phyloP scores from a whole-genome alignment of 768 basidiomycete species.

The Candolleomyces eurysporus region DNA sequence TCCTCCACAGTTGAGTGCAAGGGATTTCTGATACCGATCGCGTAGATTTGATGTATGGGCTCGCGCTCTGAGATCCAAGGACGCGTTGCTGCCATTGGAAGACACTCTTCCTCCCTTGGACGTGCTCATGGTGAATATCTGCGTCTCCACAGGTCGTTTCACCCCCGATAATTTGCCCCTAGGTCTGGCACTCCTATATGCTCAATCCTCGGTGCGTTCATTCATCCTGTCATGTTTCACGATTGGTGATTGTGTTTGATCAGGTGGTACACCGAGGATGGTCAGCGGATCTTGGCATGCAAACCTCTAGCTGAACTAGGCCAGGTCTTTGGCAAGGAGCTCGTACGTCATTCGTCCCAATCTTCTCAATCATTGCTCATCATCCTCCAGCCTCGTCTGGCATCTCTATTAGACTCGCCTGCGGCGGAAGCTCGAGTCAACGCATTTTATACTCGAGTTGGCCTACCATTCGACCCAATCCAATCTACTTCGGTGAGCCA shows the following conservation, averaged over 20 bases:
- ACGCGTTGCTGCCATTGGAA: constrained; percentile 7
- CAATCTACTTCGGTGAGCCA: background rate
- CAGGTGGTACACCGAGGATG: constrained; percentile 36
- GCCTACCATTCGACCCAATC: background rate
- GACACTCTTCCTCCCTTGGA: constrained; percentile 32
- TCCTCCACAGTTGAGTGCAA: background rate
- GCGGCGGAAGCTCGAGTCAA: background rate
- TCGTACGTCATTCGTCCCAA: constrained; percentile 12
- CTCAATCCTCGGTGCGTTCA: constrained; percentile 25
- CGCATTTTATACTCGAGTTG: background rate
- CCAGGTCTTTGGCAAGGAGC: constrained; percentile 11
- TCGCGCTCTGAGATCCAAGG: constrained; percentile 9
- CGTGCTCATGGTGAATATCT: constrained; percentile 31
- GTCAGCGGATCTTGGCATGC: constrained; percentile 18
- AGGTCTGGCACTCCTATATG: constrained; percentile 40
- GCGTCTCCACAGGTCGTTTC: background rate
- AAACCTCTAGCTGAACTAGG: constrained; percentile 20
- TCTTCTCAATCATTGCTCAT: background rate
- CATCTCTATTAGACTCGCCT: background rate
- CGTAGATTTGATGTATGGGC: constrained; percentile 31
- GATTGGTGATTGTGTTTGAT: background rate
- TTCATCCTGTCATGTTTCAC: too few species aligned
- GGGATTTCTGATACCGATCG: background rate
- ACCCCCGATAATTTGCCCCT: background rate
- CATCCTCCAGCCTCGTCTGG: background rate